Evolutionary conservation across 805 yeast species (phyloP).

Genomic region (Candida morakotiae): DNA sequence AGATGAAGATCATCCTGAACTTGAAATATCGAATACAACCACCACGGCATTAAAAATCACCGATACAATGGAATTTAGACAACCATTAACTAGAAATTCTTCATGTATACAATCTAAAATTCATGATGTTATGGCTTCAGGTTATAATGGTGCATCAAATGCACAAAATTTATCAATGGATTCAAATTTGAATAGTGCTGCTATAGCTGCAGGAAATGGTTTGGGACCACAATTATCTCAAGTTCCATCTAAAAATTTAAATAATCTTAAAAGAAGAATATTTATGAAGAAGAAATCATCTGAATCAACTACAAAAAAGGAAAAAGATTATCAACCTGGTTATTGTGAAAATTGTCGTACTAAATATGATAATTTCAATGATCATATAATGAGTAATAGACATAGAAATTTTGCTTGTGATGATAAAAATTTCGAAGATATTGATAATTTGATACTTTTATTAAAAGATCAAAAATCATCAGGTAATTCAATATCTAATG

Average conservation of each 20-base stretch:
- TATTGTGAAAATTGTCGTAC: conserved; percentile 93
- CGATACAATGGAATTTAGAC: conserved; percentile 17
- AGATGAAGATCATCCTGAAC: not conserved
- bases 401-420: conserved; percentile 79
- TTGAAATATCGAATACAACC: not conserved
- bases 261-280: conserved; percentile 44
- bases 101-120: conserved; percentile 36
- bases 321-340: conserved; percentile 50
- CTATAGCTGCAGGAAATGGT: conserved; percentile 46
- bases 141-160: conserved; percentile 42
- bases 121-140: conserved; percentile 39
- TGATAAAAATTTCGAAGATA: conserved; percentile 65
- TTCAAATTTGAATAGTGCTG: conserved; percentile 32
- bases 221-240: conserved; percentile 57
- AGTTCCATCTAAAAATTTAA: conserved; percentile 50
- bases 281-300: conserved; percentile 33
- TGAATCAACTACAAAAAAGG: conserved; percentile 13
- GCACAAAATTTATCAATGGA: conserved; percentile 39
- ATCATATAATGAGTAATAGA: conserved; percentile 63
- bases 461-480: conserved; percentile 40
- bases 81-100: conserved; percentile 29
- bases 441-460: conserved; percentile 65
- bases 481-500: conserved; percentile 40
- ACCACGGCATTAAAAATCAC: not conserved
- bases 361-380: conserved; percentile 74